Base-by-base conservation (phyloP, 305 asterid species). In the Rubia peregrina region DNA sequence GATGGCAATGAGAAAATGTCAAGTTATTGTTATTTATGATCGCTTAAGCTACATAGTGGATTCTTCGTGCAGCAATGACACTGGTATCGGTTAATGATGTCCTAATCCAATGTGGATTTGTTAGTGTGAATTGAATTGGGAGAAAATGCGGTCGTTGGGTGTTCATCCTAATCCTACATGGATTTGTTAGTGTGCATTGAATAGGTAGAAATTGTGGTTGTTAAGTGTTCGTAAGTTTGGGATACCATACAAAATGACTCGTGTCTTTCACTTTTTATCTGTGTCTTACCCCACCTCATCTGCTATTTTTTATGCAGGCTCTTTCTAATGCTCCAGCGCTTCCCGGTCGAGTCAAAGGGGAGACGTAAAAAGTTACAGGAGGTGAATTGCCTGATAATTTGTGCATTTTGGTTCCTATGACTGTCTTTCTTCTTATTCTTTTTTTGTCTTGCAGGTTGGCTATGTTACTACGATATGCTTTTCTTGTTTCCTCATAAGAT, bases 291-390 rank as follows among this genome's bases (percentile, higher is more conserved):
- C 61, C 48, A 3, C 19, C 7, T 62, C 24, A 46, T 49, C 10
- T 71, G 62, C 71, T 22, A 51, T 75, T 81, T 24, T 71, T 75
- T 64, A 22, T 75, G 66, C 78, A 94, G 99, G 88, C 84, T 94
- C 75, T 94, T 94, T 81, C 79, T 91, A 73, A 94, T 91, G 99
- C 82, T 94, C 67, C 90, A 82, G 74, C 83, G 98, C 59, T 94
- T 91, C 79, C 99, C 99, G 11, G 96, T 94, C 38, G 99, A 94
- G 79, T 94, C 99, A 6, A 91, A 87, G 82, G 99, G 99, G 55
- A 85, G 99, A 71, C 95, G 93, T 69, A 94, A 94, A 83, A 94
- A 94, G 79, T 84, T 94, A 62, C 96, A 91, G 89, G 99, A 94
- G 96, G 99, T 88, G 73, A 71, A 71, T 73, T 48, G 11, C 56